phyloP scores from a whole-genome alignment of 139 green algal species.

The Dunaliella sp. region DNA sequence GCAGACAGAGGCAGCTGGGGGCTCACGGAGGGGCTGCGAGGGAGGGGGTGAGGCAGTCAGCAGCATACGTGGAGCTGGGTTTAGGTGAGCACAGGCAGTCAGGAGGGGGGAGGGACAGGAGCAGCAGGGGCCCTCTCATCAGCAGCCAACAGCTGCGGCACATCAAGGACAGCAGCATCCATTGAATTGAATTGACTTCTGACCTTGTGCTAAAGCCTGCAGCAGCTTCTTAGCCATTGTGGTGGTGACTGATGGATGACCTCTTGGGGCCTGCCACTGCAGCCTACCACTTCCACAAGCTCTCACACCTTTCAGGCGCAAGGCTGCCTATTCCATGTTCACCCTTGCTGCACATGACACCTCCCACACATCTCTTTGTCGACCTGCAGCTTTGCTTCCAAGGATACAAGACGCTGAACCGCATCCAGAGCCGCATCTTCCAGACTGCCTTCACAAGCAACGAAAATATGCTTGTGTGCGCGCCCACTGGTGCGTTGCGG shows the following conservation, averaged over 20 bases:
- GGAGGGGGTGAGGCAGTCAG: neutral
- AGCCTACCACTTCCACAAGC: too few species aligned
- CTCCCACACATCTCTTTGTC: too few species aligned
- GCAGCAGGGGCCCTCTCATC: neutral
- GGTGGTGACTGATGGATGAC: too few species aligned
- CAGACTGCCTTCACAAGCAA: conserved; percentile 75
- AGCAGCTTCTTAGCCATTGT: too few species aligned
- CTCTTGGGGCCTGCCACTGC: too few species aligned
- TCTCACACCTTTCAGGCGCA: too few species aligned
- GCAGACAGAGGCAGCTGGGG: too few species aligned
- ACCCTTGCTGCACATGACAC: too few species aligned
- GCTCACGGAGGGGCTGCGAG: neutral
- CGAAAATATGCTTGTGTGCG: conserved; percentile 90
- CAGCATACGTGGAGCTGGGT: neutral
- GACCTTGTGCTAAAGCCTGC: too few species aligned
- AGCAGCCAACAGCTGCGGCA: neutral
- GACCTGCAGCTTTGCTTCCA: conserved; percentile 48
- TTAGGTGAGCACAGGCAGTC: neutral
- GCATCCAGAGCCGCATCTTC: conserved; percentile 91
- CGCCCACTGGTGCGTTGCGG: conserved; percentile 62
- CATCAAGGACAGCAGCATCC: neutral
- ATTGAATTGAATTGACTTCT: too few species aligned
- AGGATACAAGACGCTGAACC: conserved; percentile 90
- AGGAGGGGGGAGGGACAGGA: neutral
- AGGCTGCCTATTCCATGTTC: too few species aligned